Conservation (phyloP, 208 protist genomes). For the Leishmania guyanensis region DNA sequence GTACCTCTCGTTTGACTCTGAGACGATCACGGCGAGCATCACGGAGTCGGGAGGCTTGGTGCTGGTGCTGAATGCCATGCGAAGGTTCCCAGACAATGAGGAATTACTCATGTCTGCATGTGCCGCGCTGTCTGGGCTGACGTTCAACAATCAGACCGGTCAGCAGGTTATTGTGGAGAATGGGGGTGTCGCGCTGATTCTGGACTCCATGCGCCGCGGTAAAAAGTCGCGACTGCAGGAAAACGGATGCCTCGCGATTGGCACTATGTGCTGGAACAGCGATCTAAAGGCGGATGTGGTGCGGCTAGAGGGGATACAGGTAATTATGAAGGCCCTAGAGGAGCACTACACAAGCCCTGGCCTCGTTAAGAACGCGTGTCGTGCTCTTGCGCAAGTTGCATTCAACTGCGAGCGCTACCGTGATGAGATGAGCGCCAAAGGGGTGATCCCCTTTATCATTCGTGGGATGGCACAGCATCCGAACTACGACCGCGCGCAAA, state of each 20-base stretch:
- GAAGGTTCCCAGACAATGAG: constrained; percentile 78
- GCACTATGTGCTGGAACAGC: constrained; percentile 93
- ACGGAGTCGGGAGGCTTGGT: constrained; percentile 71
- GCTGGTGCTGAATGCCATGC: constrained; percentile 84
- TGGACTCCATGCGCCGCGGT: constrained; percentile 80
- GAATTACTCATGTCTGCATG: constrained; percentile 82
- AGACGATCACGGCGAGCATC: constrained; percentile 84
- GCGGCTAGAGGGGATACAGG: constrained; percentile 68
- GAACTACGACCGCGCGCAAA: constrained; percentile 86
- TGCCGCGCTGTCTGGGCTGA: constrained; percentile 84
- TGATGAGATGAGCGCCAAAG: constrained; percentile 84
- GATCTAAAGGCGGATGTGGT: constrained; percentile 91
- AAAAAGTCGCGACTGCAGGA: constrained; percentile 85
- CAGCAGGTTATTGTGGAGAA: constrained; percentile 83
- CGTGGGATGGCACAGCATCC: constrained; percentile 86
- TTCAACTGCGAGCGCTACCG: constrained; percentile 90
- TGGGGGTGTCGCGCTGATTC: constrained; percentile 74
- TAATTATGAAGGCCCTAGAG: constrained; percentile 84
- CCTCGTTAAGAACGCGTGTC: constrained; percentile 89
- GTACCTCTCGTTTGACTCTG: constrained; percentile 93
- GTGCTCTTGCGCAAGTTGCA: constrained; percentile 87
- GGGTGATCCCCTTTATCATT: constrained; percentile 87
- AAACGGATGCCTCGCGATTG: constrained; percentile 87
- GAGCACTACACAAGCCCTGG: constrained; percentile 81
- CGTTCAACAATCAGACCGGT: constrained; percentile 84